These are phyloP conservation scores for Eragrostis tef DNA, from an alignment of 202 grass and related monocot genomes.

Conservation along the genomic window DNA sequence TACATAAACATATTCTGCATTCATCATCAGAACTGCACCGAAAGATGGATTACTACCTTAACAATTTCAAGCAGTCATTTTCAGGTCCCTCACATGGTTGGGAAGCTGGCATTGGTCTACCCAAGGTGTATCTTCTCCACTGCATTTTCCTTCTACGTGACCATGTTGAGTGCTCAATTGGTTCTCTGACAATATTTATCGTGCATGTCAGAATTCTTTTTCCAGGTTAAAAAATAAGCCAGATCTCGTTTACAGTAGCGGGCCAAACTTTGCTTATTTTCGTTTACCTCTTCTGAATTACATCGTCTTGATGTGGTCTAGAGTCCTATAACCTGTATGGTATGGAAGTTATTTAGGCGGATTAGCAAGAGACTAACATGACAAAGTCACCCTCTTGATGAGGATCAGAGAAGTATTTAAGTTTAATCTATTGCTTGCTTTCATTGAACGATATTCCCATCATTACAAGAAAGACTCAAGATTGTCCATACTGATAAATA, in stretches of 20 bases:
- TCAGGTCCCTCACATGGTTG: slow-evolving; percentile 74
- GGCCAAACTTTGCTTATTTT: background rate
- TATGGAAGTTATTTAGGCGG: too few relatives aligned
- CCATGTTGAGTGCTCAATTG: background rate
- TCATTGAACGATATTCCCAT: too few relatives aligned
- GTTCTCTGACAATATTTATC: background rate
- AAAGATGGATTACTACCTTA: slow-evolving; percentile 56
- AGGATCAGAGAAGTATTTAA: too few relatives aligned
- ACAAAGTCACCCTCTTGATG: too few relatives aligned
- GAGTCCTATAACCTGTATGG: background rate
- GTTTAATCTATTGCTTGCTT: too few relatives aligned
- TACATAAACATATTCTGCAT: slow-evolving; percentile 79
- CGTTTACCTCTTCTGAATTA: background rate
- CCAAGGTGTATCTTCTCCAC: slow-evolving; percentile 56
- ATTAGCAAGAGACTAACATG: too few relatives aligned
- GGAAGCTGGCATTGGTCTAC: slow-evolving; percentile 71
- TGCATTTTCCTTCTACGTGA: slow-evolving; percentile 19
- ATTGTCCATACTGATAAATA: too few relatives aligned
- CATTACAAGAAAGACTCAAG: too few relatives aligned
- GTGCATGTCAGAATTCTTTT: background rate
- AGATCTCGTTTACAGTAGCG: background rate
- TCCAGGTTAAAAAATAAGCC: background rate
- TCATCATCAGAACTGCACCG: slow-evolving; percentile 58
- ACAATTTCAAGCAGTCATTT: slow-evolving; percentile 50
- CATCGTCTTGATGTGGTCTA: background rate